Base-by-base conservation (phyloP, 1,139 yeast species). In the Candida labiduridarum region DNA sequence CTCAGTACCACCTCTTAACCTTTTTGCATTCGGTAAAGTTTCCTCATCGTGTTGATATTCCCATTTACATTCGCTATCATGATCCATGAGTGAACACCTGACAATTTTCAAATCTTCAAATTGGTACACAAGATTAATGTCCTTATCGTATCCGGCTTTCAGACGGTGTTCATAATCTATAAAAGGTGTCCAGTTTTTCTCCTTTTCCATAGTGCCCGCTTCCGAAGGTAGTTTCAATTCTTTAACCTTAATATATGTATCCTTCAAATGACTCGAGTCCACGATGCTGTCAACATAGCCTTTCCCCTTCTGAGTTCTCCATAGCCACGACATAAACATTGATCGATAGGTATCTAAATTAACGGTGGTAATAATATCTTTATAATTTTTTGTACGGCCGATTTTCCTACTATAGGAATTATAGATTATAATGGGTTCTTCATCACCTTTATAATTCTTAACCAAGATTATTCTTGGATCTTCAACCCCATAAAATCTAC, bases 151-250 rank as follows among this genome's bases (percentile, higher is more conserved):
- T 4, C 61, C 59, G 44, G 52, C 38, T 15, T 49, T 48, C 9
- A 50, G 46, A 41, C 72, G 61, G n/a, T 60, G 61, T 2, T 45
- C 44, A 27, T 56, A 56, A 52, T 69, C 65, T 12, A 68, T 50
- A 48, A 74, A 62, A 0, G 79, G 79, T 1, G 77, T 71, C 79
- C 79, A 74, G 56, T 74, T 74, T 56, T 74, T 74, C 30, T 43
- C 54, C 18, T 31, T 57, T 63, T 11, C 53, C 55, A 15, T 59
- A 60, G 22, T 72, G 58, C 10, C 60, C 58, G 10, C 38, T 35
- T 63, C 64, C 25, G 63, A 58, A 22, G 45, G 45, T 11, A 70
- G 54, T 41, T 56, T 55, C 40, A 71, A 57, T 50, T 70, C 73
- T 12, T 59, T 55, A 4, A 60, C 61, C 46, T 58, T 59, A 46